Percentiles rank a stretch among this genome's conserved stretches.
These are phyloP conservation scores for Paracoccidioides lutzii DNA, from an alignment of 2,329 filamentous ascomycete species.

Conservation along the genomic window DNA sequence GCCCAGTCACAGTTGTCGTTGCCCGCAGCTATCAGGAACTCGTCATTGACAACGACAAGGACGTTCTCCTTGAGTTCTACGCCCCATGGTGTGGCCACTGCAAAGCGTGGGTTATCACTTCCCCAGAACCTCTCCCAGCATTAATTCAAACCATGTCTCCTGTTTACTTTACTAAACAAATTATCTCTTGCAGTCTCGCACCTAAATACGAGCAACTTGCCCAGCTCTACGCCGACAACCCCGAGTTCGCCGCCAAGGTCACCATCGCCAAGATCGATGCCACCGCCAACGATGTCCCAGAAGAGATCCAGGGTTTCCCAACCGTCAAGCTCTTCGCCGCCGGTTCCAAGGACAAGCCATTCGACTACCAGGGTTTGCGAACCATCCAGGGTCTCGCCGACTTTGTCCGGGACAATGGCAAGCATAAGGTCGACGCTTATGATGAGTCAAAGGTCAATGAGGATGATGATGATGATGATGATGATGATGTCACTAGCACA, in stretches of 20 bases:
- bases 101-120: conserved; percentile 41
- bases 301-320: conserved; percentile 94
- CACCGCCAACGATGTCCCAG: conserved; percentile 88
- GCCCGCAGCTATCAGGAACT: conserved; percentile 88
- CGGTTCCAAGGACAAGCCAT: conserved; percentile 68
- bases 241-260: conserved; percentile 44
- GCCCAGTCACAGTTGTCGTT: conserved; percentile 74
- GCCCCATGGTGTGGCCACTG: conserved; percentile 70
- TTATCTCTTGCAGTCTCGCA: conserved; percentile 35
- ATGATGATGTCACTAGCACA: conserved; percentile 17
- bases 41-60: conserved; percentile 87
- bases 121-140: neutral
- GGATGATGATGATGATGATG: conserved; percentile 24
- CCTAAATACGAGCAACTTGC: conserved; percentile 57
- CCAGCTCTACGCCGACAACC: conserved; percentile 39
- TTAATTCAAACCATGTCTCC: conserved; percentile 5
- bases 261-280: conserved; percentile 84
- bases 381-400: conserved; percentile 81
- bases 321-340: conserved; percentile 98
- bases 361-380: conserved; percentile 79
- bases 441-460: conserved; percentile 45
- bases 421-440: conserved; percentile 62
- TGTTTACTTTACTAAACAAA: conserved; percentile 2
- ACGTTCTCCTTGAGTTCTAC: conserved; percentile 97
- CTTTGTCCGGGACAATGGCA: conserved; percentile 93